These are phyloP conservation scores for Litsea cubeba DNA, from an alignment of 164 flowering plant genomes.

Conservation along the genomic window DNA sequence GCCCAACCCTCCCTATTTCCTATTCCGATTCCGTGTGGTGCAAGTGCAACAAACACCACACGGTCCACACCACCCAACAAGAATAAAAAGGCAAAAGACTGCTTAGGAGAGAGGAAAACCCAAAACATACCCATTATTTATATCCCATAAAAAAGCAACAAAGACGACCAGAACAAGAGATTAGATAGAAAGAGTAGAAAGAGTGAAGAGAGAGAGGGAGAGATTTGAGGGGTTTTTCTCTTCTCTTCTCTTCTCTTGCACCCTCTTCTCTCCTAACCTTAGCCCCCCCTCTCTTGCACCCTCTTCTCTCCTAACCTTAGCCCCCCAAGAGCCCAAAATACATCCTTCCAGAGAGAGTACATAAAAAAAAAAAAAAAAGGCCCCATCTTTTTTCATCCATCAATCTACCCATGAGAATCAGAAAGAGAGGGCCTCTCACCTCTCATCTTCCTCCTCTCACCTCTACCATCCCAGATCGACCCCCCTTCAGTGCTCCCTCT, in stretches of 20 bases:
- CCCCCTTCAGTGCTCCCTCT: background rate
- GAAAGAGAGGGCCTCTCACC: constrained; percentile 1
- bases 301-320: background rate
- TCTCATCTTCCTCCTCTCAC: background rate
- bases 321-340: background rate
- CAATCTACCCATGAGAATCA: background rate
- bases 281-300: too few relatives aligned
- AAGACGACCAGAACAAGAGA: too few relatives aligned
- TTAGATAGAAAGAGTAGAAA: too few relatives aligned
- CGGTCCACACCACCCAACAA: too few relatives aligned
- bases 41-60: background rate
- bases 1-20: too few relatives aligned
- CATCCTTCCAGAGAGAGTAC: background rate
- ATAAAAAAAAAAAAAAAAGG: background rate
- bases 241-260: background rate
- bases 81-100: background rate
- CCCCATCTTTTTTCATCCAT: background rate
- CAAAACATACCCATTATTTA: background rate
- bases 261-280: background rate
- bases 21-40: background rate
- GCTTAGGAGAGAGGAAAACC: background rate
- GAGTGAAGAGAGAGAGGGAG: background rate
- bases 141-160: too few relatives aligned
- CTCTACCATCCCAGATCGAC: background rate
- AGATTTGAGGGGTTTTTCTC: background rate